Conservation (phyloP, 352 stramenopile genomes). For the Phytophthora crassamura region DNA sequence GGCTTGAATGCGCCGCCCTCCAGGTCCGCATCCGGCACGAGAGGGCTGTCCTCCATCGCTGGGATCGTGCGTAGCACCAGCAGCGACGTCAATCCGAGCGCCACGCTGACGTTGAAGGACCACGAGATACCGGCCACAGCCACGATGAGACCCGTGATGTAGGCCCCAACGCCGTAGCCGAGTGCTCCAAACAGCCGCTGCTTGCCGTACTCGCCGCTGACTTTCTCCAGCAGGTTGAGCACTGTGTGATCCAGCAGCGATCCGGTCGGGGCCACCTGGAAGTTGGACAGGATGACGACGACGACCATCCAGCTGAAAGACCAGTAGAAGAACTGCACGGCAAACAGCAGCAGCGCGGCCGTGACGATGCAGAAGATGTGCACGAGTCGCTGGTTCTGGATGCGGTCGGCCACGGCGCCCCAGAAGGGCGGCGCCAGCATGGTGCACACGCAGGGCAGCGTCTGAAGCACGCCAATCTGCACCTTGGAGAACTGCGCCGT, state of each 20-base stretch:
- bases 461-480: constrained; percentile 81
- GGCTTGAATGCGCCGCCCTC: constrained; percentile 18
- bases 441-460: constrained; percentile 63
- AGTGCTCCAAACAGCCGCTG: constrained; percentile 82
- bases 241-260: constrained; percentile 80
- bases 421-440: constrained; percentile 81
- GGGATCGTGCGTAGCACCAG: constrained; percentile 72
- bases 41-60: constrained; percentile 44
- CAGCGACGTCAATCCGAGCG: constrained; percentile 58
- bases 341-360: constrained; percentile 64
- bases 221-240: constrained; percentile 65
- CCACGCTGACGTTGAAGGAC: constrained; percentile 78
- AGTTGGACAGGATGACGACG: constrained; percentile 66
- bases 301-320: constrained; percentile 62
- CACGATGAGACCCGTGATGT: constrained; percentile 75
- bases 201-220: constrained; percentile 85
- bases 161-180: constrained; percentile 68
- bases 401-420: constrained; percentile 72
- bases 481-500: constrained; percentile 71
- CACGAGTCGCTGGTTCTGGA: constrained; percentile 65
- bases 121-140: constrained; percentile 65
- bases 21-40: constrained; percentile 29
- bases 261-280: constrained; percentile 60
- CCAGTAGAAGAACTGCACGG: constrained; percentile 59
- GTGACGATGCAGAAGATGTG: constrained; percentile 71